These are phyloP conservation scores for Striga asiatica DNA, from an alignment of 257 asterid species.

Conservation along the genomic window DNA sequence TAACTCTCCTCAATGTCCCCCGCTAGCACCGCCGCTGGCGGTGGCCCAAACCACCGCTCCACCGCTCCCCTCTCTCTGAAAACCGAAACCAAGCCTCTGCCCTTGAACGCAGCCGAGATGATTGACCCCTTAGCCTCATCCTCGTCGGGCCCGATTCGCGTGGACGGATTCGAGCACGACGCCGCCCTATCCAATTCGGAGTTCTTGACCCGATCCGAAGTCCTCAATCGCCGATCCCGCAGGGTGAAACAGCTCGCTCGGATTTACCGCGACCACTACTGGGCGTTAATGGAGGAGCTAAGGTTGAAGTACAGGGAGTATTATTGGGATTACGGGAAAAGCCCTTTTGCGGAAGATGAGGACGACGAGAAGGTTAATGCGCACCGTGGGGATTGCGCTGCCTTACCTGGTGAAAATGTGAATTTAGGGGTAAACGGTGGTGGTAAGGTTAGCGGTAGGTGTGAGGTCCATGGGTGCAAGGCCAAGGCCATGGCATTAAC, in stretches of 20 bases:
- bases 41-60: background rate
- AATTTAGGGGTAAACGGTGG: conserved; percentile 17
- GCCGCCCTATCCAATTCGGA: conserved; percentile 27
- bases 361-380: conserved; percentile 23
- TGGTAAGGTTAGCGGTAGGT: conserved; percentile 8
- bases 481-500: conserved; percentile 42
- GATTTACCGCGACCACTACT: conserved; percentile 64
- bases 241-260: conserved; percentile 38
- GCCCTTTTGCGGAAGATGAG: conserved; percentile 57
- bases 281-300: conserved; percentile 84
- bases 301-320: conserved; percentile 49
- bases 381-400: conserved; percentile 17
- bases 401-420: conserved; percentile 22
- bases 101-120: background rate
- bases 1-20: too few relatives aligned
- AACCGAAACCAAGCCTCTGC: background rate
- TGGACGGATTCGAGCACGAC: conserved; percentile 42
- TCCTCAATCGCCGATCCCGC: conserved; percentile 39
- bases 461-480: conserved; percentile 40
- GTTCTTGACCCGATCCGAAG: conserved; percentile 39
- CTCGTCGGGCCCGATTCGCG: conserved; percentile 20
- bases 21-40: too few relatives aligned
- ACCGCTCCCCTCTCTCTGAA: background rate
- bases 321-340: conserved; percentile 65
- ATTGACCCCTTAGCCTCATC: conserved; percentile 25